Evolutionary conservation across 768 basidiomycete species (phyloP), one percentile per base, ranked within the genome.

Genomic region (Pholiota microspora): DNA sequence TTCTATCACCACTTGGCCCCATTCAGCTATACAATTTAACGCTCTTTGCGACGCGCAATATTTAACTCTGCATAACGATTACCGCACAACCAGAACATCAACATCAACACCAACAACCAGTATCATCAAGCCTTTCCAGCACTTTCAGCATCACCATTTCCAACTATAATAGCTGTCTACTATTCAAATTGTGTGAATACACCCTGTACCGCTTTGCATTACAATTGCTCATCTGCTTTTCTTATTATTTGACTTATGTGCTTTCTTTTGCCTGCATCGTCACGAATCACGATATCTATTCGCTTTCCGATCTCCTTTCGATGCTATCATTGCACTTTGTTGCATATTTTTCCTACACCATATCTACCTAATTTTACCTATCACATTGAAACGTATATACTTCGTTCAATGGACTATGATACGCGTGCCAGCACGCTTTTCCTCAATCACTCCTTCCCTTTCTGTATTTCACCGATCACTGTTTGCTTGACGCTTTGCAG

Each of bases 231-330:
- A 64, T 64, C 63, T 64, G 51, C 61, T 32, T 64, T 53, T 63
- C 66, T 67, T 67, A 65, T 66, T 64, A 57, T 42, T 66, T 63
- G 65, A 69, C 63, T 64, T 67, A 64, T 64, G 27, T 52, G n/a
- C 36, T 23, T 45, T 29, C 35, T n/a, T 28, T 16, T 40, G 15
- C 44, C 48, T 28, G 54, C 61, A 58, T 59, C 59, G 52, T 57
- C 55, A 57, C 34, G 44, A 51, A n/a, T n/a, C n/a, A n/a, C n/a
- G 49, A 38, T 59, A 60, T 60, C 54, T 63, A 60, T 63, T 60
- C 36, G 57, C 57, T 59, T 59, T 60, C 49, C 50, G 42, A 63
- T 60, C 57, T 60, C 54, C 53, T 35, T 34, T 38, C 48, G 59
- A 62, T 60, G 53, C 57, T 54, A 46, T 54, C 50, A 44, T 42